These are phyloP conservation scores for Paxillus involutus DNA, from an alignment of 768 basidiomycete genomes.

Conservation along the genomic window DNA sequence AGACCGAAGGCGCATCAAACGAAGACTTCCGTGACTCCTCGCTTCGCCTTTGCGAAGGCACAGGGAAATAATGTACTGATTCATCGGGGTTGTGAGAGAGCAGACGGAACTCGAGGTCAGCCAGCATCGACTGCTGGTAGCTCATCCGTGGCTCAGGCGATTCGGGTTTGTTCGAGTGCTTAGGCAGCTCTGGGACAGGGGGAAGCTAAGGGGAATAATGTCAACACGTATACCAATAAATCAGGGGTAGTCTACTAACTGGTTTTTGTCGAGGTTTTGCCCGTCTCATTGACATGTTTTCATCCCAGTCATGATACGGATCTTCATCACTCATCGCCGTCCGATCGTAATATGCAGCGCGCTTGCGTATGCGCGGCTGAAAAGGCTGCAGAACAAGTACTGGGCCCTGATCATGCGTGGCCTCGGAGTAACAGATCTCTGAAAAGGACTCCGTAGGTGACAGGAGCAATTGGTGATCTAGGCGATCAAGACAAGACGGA, in stretches of 20 bases:
- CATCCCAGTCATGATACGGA: slow-evolving; percentile 36
- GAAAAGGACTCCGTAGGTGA: slow-evolving; percentile 42
- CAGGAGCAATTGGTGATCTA: slow-evolving; percentile 43
- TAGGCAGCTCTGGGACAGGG: slow-evolving; percentile 26
- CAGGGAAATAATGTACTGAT: slow-evolving; percentile 35
- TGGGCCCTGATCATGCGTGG: slow-evolving; percentile 33
- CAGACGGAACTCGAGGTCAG: slow-evolving; percentile 29
- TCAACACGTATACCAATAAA: not conserved
- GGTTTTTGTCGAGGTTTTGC: slow-evolving; percentile 7
- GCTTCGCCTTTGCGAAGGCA: slow-evolving; percentile 31
- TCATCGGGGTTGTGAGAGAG: slow-evolving; percentile 26
- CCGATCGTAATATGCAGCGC: slow-evolving; percentile 27
- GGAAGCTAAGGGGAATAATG: slow-evolving; percentile 18
- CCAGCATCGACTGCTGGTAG: slow-evolving; percentile 31
- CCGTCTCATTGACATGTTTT: slow-evolving; percentile 32
- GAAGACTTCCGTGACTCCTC: slow-evolving; percentile 27
- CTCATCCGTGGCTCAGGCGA: slow-evolving; percentile 18
- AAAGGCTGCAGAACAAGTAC: slow-evolving; percentile 31
- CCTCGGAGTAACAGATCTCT: slow-evolving; percentile 41
- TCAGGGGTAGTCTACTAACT: slow-evolving; percentile 14
- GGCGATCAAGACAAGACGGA: slow-evolving; percentile 38
- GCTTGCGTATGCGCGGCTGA: slow-evolving; percentile 32
- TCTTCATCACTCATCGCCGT: slow-evolving; percentile 35
- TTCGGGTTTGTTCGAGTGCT: slow-evolving; percentile 20
- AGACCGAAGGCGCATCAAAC: slow-evolving; percentile 30